Evolutionary conservation across 169 alveolate species (phyloP).

Genomic region (Cyclospora cayetanensis): DNA sequence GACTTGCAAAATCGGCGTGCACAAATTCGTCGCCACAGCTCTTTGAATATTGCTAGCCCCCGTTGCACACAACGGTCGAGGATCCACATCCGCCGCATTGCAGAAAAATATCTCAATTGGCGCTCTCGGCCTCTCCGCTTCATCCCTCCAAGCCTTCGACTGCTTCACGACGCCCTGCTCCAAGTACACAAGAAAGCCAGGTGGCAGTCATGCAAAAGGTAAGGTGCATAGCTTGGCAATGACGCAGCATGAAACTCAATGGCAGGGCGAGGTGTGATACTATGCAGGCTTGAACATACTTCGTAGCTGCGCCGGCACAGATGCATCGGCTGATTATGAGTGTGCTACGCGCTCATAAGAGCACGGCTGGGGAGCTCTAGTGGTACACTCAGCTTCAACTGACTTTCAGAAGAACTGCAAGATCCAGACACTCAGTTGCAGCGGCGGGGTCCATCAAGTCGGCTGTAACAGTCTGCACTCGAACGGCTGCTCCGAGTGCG

Average conservation of each 20-base stretch:
- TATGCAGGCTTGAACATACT: background rate
- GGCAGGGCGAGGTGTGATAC: background rate
- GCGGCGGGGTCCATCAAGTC: constrained; percentile 35
- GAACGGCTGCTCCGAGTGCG: background rate
- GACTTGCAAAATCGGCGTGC: constrained; percentile 52
- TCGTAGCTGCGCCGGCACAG: background rate
- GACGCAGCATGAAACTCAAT: background rate
- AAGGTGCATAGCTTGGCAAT: background rate
- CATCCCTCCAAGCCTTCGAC: constrained; percentile 2
- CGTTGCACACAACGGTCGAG: constrained; percentile 55
- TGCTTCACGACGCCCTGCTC: constrained; percentile 14
- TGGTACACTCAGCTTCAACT: background rate
- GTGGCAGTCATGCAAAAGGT: background rate
- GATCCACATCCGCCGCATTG: constrained; percentile 67
- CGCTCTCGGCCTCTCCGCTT: constrained; percentile 10
- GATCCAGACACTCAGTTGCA: constrained; percentile 29
- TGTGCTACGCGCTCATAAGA: too few relatives aligned
- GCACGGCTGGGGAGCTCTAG: too few relatives aligned
- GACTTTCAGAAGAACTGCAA: constrained; percentile 51
- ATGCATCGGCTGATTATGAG: too few relatives aligned
- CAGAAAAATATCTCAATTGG: constrained; percentile 65
- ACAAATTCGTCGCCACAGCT: constrained; percentile 38
- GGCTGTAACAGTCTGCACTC: constrained; percentile 57
- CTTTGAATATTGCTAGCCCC: background rate
- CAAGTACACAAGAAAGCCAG: background rate